Percentiles rank a stretch among this genome's conserved stretches.
phyloP scores from a whole-genome alignment of 164 flowering plant genomes.

The Cinnamomum chago region DNA sequence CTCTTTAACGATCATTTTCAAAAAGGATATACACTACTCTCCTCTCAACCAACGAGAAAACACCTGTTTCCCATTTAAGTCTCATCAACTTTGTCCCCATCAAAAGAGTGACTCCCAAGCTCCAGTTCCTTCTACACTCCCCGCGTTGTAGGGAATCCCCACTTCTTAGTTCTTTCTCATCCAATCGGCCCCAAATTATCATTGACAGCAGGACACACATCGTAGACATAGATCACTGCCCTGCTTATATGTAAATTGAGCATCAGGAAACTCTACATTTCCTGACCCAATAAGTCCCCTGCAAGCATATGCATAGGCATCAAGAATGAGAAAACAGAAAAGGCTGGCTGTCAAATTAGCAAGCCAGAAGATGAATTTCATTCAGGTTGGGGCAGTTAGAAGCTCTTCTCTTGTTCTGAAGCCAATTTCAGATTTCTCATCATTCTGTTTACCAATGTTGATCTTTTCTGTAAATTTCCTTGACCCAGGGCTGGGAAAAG shows the following conservation, averaged over 20 bases:
- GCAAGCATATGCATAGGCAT: background rate
- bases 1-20: too few species aligned
- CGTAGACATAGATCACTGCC: background rate
- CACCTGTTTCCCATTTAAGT: too few species aligned
- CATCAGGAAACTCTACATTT: background rate
- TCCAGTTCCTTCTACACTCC: too few species aligned
- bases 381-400: conserved; percentile 44
- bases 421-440: conserved; percentile 18
- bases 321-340: background rate
- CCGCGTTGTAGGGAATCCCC: too few species aligned
- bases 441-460: conserved; percentile 19
- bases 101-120: too few species aligned
- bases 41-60: too few species aligned
- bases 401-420: conserved; percentile 40
- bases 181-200: too few species aligned
- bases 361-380: background rate
- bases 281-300: background rate
- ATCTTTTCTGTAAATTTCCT: conserved; percentile 24
- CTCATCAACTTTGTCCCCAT: too few species aligned
- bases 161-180: too few species aligned
- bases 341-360: background rate
- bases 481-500: conserved; percentile 32
- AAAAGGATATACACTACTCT: too few species aligned
- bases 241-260: background rate
- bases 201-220: background rate